Evolutionary conservation across 2,329 filamentous ascomycete genomes (phyloP), one percentile per base, ranked within the genome.

Genomic region (Harringtonia aguacate): DNA sequence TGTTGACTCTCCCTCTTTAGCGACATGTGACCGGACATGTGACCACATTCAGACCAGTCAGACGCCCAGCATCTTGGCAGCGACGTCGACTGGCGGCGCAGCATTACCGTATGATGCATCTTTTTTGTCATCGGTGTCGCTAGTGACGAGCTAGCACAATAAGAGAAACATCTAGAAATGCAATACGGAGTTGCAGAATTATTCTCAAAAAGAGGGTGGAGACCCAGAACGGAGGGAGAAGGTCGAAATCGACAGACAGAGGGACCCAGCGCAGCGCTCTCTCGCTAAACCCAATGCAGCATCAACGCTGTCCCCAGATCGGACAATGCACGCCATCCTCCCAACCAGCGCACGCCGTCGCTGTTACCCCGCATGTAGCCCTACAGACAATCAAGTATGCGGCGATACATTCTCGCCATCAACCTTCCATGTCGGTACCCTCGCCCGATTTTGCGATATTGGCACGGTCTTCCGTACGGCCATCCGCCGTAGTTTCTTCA

Each of bases 361-460:
- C 24, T 48, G 44, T 41, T 48, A 46, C 44, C 44, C 47, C 44
- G 35, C 44, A 48, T 46, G 44, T 46, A 33, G 34, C 44, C 35
- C 30, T 44, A 17, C 43, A 13, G 36, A 12, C 17, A 28, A 22
- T 6, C 28, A 15, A 24, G 21, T 44, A 47, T 35, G 41, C 17
- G n/a, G 18, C 22, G 29, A 37, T 47, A 47, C 45, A 37, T 44
- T 34, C 28, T 13, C 12, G 10, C 22, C 24, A 39, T 39, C 36
- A 21, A 22, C 36, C 30, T 8, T 13, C 30, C 7, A 33, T 17
- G 6, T n/a, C n/a, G n/a, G n/a, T n/a, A n/a, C n/a, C n/a, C n/a
- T n/a, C n/a, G n/a, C n/a, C 24, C 24, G 24, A 27, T 27, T 33
- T 13, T 27, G 30, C 15, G 5, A 33, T 13, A 33, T 17, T 33